Base-by-base conservation (phyloP, 2,329 filamentous ascomycete species). In the Colletotrichum sublineola region DNA sequence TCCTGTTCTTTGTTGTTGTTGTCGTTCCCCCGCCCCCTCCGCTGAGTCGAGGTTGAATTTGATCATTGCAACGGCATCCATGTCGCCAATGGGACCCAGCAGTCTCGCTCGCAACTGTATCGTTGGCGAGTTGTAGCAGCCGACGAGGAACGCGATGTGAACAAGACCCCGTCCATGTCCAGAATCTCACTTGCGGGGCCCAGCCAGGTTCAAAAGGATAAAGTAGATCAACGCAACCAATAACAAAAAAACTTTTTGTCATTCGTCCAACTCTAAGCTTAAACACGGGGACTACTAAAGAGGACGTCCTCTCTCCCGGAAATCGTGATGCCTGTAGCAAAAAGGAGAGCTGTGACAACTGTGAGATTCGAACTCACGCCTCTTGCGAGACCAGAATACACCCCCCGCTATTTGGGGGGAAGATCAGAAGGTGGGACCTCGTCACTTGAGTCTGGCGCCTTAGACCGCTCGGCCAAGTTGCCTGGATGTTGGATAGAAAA, bases 381-480 rank as follows among this genome's bases (percentile, higher is more conserved):
- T 64, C 62, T 64, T 64, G 55, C 62, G 62, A 64, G 62, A 55
- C 62, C 62, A 64, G 62, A 64, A 64, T 55, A 24, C 62, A 50
- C 48, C 48, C 62, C 62, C 62, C 48, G 62, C 62, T 55, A 5
- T 24, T 24, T 11, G 24, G 12, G 42, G 62, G 62, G 48, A 55
- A 64, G 62, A 42, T 24, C 18, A 7, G 38, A 42, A 38, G 18
- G 38, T 33, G 48, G 36, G 9, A 55, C 57, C 24, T 29, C 57
- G 5, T 60, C 8, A 15, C 55, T 57, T 57, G 55, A 57, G 55
- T 57, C 55, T 57, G 62, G 48, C 62, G 62, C 48, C 62, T 64
- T 64, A 55, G 62, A 64, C 62, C 62, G 62, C 62, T 64, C 62
- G 62, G 62, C 48, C 62, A 64, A 64, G 62, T 64, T 64, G 62